phyloP scores from a whole-genome alignment of 2,329 filamentous ascomycete species.

The Botrytis paeoniae region DNA sequence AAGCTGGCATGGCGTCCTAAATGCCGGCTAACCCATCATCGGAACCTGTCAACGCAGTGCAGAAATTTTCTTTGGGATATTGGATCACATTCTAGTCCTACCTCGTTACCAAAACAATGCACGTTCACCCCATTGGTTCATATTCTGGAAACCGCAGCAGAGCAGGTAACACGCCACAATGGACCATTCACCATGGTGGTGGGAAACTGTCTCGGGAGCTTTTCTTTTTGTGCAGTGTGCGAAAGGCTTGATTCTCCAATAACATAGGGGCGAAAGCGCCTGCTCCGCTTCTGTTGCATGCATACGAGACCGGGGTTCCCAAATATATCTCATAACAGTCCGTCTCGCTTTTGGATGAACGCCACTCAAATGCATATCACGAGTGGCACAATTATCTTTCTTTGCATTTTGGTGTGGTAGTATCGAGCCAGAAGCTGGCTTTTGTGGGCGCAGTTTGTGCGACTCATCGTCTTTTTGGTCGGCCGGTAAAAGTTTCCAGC shows the following conservation, averaged over 20 bases:
- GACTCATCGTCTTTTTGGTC: background rate
- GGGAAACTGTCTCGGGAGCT: constrained; percentile 16
- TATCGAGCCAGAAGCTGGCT: constrained; percentile 1
- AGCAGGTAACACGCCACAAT: constrained; percentile 9
- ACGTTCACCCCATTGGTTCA: background rate
- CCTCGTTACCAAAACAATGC: constrained; percentile 13
- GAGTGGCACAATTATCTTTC: background rate
- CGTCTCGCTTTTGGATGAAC: background rate
- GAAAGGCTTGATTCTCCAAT: constrained; percentile 1
- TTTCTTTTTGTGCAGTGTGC: background rate
- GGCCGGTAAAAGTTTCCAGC: constrained; percentile 20
- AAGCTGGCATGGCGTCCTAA: background rate
- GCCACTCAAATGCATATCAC: constrained; percentile 12
- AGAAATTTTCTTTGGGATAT: background rate
- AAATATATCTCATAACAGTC: background rate
- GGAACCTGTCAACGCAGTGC: constrained; percentile 10
- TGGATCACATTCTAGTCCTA: background rate
- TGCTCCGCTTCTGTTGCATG: constrained; percentile 8
- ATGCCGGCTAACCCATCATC: constrained; percentile 4
- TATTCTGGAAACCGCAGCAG: background rate
- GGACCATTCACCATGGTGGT: background rate
- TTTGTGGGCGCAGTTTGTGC: constrained; percentile 6
- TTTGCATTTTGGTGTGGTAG: constrained; percentile 4
- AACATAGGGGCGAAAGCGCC: background rate
- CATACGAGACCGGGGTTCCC: constrained; percentile 1